Base-by-base conservation (phyloP, 1,284 basidiomycete genomes). In the Porphyrellus sp. region DNA sequence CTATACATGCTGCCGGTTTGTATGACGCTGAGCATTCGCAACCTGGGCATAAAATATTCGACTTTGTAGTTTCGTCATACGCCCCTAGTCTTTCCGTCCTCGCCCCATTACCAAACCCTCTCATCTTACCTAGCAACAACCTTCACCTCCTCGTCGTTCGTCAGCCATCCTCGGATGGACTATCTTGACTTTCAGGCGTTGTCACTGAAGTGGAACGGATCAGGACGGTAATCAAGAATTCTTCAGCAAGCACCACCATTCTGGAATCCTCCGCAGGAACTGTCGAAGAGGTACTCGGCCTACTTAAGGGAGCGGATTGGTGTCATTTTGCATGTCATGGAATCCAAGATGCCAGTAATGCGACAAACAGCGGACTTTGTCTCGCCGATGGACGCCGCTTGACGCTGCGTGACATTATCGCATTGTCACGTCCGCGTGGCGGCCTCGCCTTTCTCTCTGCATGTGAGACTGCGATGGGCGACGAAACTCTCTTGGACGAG, bases 291-390 rank as follows among this genome's bases (percentile, higher is more conserved):
- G 39, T 49, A 23, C 48, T 59, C 4, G 23, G 7, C 28, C 28
- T 1, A 2, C 18, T 45, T 50, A 57, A 59, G 40, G 21, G 47
- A 41, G 41, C 48, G 3, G 21, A 46, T 30, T 51, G 55, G 55
- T 50, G 46, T 12, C 55, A 56, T 46, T 57, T 57, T 27, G 48
- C 55, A 12, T 47, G 41, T 27, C 56, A 47, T 15, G 46, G 31
- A 13, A 40, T 57, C 28, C 28, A 28, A 28, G 28, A 28, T 28
- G 28, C 28, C 28, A 28, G 7, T 6, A 28, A 28, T 28, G 7
- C 28, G 28, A 28, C 28, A 12, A 28, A 28, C 28, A 28, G 28
- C 12, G 28, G 28, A 28, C 28, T 28, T 28, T 28, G 28, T 12
- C 28, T 28, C 7, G 28, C 28, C 6, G 28, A 28, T 28, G 28